A percentile compares a stretch with the other conserved stretches of the same genome.
These are phyloP conservation scores for Hypoxylon fuscum DNA, from an alignment of 495 filamentous ascomycete species.

Conservation along the genomic window DNA sequence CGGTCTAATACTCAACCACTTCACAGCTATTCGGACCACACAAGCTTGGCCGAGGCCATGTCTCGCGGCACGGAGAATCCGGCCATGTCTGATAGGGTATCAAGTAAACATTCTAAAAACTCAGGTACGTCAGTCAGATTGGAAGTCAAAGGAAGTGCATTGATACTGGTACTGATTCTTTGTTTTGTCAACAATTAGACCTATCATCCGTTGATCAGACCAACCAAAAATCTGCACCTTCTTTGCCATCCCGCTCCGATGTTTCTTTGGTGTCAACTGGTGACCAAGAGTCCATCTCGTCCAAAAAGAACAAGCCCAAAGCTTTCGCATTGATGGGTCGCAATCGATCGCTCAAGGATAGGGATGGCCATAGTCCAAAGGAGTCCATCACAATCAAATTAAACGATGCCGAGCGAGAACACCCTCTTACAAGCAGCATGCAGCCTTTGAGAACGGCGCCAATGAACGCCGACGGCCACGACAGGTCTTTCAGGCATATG, in stretches of 20 bases:
- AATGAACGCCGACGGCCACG: slow-evolving; percentile 60
- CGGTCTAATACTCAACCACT: slow-evolving; percentile 43
- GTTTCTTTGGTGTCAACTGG: slow-evolving; percentile 51
- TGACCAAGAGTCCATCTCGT: slow-evolving; percentile 49
- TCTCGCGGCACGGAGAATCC: slow-evolving; percentile 53
- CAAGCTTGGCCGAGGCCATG: slow-evolving; percentile 53
- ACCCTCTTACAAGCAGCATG: slow-evolving; percentile 29
- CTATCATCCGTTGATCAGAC: slow-evolving; percentile 51
- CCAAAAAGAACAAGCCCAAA: slow-evolving; percentile 62
- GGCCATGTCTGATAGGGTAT: slow-evolving; percentile 43
- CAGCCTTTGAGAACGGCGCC: slow-evolving; percentile 65
- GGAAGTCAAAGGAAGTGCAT: slow-evolving; percentile 24
- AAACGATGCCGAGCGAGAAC: slow-evolving; percentile 51
- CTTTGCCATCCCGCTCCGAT: slow-evolving; percentile 54
- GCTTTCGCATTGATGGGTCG: slow-evolving; percentile 69
- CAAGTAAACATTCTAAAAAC: slow-evolving; percentile 55
- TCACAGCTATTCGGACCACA: slow-evolving; percentile 45
- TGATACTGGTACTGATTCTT: slow-evolving; percentile 33
- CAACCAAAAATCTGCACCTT: slow-evolving; percentile 46
- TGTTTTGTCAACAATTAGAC: slow-evolving; percentile 42
- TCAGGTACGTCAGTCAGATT: slow-evolving; percentile 53
- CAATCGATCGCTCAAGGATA: slow-evolving; percentile 72
- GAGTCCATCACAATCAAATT: slow-evolving; percentile 46
- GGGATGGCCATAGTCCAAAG: slow-evolving; percentile 53
- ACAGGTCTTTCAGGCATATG: slow-evolving; percentile 70